Evolutionary conservation across 768 basidiomycete genomes (phyloP).

Genomic region (Amanita phalloides): DNA sequence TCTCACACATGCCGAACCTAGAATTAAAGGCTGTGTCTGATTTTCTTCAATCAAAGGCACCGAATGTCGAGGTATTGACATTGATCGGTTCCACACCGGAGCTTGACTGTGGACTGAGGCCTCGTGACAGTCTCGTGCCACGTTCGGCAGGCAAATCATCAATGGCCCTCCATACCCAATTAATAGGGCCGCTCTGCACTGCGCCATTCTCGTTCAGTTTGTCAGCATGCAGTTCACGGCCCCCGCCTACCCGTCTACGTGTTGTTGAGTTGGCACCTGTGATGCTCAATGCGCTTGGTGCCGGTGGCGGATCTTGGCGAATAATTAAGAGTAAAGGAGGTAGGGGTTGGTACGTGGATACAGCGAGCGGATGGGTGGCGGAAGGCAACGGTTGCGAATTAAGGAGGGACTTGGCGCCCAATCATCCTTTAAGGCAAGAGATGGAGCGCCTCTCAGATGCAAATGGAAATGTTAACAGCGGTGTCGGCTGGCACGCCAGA

Average conservation of each 20-base stretch:
- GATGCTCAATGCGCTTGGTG: conserved; percentile 62
- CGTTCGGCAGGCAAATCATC: conserved; percentile 56
- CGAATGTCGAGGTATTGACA: conserved; percentile 79
- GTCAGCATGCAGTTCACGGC: conserved; percentile 17
- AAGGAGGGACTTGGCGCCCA: conserved; percentile 42
- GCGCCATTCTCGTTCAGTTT: conserved; percentile 65
- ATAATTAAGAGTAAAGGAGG: conserved; percentile 89
- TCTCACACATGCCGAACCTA: conserved; percentile 76
- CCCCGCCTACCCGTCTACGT: conserved; percentile 62
- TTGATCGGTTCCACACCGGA: conserved; percentile 69
- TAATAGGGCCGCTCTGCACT: conserved; percentile 74
- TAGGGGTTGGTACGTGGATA: conserved; percentile 91
- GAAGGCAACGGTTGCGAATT: conserved; percentile 32
- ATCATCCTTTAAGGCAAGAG: conserved; percentile 62
- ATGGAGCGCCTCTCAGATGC: conserved; percentile 66
- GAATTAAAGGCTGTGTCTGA: conserved; percentile 51
- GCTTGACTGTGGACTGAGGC: conserved; percentile 44
- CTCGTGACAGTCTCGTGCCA: conserved; percentile 19
- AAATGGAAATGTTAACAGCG: conserved; percentile 84
- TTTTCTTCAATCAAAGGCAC: conserved; percentile 60
- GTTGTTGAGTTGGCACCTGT: conserved; percentile 78
- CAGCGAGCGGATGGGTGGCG: conserved; percentile 73
- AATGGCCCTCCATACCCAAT: conserved; percentile 62
- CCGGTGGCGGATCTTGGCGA: conserved; percentile 78
- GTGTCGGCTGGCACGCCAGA: conserved; percentile 89